A percentile compares a stretch with the other conserved stretches of the same genome.
Evolutionary conservation across 2,329 filamentous ascomycete species (phyloP).

Genomic region (Colletotrichum chlorophyti): DNA sequence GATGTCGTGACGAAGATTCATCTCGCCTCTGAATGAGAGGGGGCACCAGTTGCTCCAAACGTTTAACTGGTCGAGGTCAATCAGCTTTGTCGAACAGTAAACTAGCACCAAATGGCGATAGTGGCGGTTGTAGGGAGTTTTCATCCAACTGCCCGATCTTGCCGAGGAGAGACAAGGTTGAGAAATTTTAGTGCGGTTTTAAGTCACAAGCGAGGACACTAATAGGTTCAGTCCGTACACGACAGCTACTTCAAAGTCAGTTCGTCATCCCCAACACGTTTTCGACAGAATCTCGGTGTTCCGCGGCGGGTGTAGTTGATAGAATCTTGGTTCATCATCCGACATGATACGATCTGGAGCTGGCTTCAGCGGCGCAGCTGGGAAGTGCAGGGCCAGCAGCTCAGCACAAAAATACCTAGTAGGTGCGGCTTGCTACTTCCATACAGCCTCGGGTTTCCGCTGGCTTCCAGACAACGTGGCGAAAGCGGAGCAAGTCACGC

Average conservation of each 20-base stretch:
- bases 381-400: background rate
- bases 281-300: too few species aligned
- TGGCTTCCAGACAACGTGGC: background rate
- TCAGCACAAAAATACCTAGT: background rate
- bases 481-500: background rate
- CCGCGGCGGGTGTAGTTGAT: too few species aligned
- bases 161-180: background rate
- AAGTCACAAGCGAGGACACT: background rate
- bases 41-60: slow-evolving; percentile 1
- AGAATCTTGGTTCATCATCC: too few species aligned
- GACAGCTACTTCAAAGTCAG: too few species aligned
- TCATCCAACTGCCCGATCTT: background rate
- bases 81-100: slow-evolving; percentile 1
- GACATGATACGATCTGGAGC: too few species aligned
- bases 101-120: background rate
- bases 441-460: background rate
- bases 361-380: background rate
- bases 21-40: background rate
- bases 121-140: too few species aligned
- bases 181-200: background rate
- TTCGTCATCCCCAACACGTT: too few species aligned
- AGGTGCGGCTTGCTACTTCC: background rate
- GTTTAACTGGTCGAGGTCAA: background rate
- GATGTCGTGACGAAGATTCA: slow-evolving; percentile 1
- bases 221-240: too few species aligned